These are phyloP conservation scores for Melampsora larici-populina DNA, from an alignment of 1,284 basidiomycete genomes.

Conservation along the genomic window DNA sequence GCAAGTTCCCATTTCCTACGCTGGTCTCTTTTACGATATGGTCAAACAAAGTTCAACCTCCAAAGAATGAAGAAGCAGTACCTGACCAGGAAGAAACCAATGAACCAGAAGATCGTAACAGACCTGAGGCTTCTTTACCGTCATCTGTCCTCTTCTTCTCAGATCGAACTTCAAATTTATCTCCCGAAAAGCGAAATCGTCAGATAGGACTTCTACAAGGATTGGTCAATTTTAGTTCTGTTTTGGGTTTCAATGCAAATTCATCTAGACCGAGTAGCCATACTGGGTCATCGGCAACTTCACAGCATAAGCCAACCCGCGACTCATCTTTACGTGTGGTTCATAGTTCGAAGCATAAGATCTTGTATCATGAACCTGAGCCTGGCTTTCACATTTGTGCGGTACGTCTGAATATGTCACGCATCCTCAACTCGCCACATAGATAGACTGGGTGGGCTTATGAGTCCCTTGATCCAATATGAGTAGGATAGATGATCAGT, in stretches of 20 bases:
- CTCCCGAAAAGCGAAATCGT: constrained; percentile 21
- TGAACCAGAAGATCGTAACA: not conserved
- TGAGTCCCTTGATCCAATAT: not conserved
- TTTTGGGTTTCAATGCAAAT: constrained; percentile 25
- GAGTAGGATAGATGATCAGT: constrained; percentile 38
- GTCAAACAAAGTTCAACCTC: not conserved
- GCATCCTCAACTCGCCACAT: not conserved
- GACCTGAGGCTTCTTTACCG: not conserved
- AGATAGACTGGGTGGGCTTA: not conserved
- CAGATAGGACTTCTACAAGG: constrained; percentile 33
- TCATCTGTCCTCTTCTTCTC: constrained; percentile 24
- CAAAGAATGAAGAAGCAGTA: not conserved
- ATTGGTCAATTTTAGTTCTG: constrained; percentile 27
- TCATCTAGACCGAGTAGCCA: not conserved
- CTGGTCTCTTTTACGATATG: not conserved
- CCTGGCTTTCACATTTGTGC: constrained; percentile 34
- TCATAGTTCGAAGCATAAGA: constrained; percentile 31
- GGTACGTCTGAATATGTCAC: constrained; percentile 6
- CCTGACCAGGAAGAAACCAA: not conserved
- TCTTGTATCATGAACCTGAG: constrained; percentile 29
- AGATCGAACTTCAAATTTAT: constrained; percentile 7
- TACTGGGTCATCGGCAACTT: not conserved
- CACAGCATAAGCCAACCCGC: not conserved
- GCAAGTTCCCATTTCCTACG: not conserved
- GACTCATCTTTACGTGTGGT: constrained; percentile 3